Conservation (phyloP, 2,329 filamentous ascomycete genomes). For the Sclerotinia spermophila region DNA sequence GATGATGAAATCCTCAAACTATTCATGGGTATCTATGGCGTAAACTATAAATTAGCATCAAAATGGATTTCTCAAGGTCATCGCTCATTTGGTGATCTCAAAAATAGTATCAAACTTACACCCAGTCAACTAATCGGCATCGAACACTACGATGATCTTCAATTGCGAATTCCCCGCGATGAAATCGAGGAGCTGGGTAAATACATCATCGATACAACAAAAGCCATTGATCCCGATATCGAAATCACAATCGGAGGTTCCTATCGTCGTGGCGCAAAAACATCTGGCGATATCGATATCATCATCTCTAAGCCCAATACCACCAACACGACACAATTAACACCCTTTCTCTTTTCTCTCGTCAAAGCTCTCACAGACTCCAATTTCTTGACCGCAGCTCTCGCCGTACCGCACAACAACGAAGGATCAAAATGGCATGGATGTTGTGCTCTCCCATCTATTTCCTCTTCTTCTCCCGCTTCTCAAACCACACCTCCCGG, state of each 20-base stretch:
- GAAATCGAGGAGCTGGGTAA: conserved; percentile 70
- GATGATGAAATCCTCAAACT: conserved; percentile 60
- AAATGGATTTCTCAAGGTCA: conserved; percentile 75
- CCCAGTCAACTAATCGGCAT: conserved; percentile 71
- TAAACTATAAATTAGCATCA: conserved; percentile 64
- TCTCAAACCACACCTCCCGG: conserved; percentile 36
- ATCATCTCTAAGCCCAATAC: conserved; percentile 70
- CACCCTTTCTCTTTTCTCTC: conserved; percentile 59
- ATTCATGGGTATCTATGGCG: conserved; percentile 78
- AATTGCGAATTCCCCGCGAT: conserved; percentile 68
- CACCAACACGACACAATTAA: conserved; percentile 51
- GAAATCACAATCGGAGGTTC: conserved; percentile 77
- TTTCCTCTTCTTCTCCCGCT: conserved; percentile 36
- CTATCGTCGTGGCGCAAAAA: conserved; percentile 72
- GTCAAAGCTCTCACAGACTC: conserved; percentile 56
- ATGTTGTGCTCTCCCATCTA: conserved; percentile 65
- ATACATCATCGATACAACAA: conserved; percentile 58
- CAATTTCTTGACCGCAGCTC: conserved; percentile 65
- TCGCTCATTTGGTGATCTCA: conserved; percentile 69
- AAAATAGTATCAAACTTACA: conserved; percentile 57
- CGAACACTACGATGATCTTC: conserved; percentile 76
- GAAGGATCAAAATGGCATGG: conserved; percentile 83
- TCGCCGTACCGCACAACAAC: conserved; percentile 52
- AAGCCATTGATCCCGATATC: conserved; percentile 57
- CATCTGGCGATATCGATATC: conserved; percentile 79